Conservation (phyloP, 305 asterid genomes). For the Solanum aculeatissimum region DNA sequence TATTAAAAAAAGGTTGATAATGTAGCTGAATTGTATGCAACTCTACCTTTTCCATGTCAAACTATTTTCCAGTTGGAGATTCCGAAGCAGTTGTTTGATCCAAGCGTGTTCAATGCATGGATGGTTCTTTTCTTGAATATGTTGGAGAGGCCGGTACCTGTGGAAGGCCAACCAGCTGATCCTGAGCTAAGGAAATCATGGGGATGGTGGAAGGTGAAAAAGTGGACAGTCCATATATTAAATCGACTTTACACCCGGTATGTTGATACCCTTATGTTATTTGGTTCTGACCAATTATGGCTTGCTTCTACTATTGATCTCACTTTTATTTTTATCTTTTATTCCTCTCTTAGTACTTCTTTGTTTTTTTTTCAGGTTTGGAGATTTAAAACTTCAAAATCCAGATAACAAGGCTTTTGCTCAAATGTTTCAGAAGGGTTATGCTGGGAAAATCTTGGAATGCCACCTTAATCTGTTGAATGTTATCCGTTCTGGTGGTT, state of each 20-base stretch:
- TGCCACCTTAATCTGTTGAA: constrained; percentile 86
- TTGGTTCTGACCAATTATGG: not conserved
- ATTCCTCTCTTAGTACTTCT: not conserved
- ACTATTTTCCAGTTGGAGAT: constrained; percentile 67
- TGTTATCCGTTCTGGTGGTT: constrained; percentile 80
- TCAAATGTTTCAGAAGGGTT: constrained; percentile 89
- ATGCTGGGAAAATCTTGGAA: constrained; percentile 90
- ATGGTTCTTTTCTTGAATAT: constrained; percentile 85
- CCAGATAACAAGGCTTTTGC: constrained; percentile 93
- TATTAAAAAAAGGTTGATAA: not conserved
- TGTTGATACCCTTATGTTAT: constrained; percentile 2
- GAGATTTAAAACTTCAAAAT: constrained; percentile 83
- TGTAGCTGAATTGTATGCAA: not conserved
- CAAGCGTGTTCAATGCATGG: constrained; percentile 88
- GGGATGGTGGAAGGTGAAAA: constrained; percentile 99
- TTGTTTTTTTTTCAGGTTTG: constrained; percentile 46
- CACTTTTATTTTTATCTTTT: not conserved
- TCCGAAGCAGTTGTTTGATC: constrained; percentile 86
- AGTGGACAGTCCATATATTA: constrained; percentile 95
- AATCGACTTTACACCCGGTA: constrained; percentile 93
- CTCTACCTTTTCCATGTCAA: not conserved
- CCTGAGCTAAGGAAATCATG: constrained; percentile 89
- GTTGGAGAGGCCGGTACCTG: constrained; percentile 90
- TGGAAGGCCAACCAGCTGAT: constrained; percentile 87
- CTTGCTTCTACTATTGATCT: not conserved